Evolutionary conservation across 2,329 filamentous ascomycete genomes (phyloP).

Genomic region (Cryphonectria radicalis): DNA sequence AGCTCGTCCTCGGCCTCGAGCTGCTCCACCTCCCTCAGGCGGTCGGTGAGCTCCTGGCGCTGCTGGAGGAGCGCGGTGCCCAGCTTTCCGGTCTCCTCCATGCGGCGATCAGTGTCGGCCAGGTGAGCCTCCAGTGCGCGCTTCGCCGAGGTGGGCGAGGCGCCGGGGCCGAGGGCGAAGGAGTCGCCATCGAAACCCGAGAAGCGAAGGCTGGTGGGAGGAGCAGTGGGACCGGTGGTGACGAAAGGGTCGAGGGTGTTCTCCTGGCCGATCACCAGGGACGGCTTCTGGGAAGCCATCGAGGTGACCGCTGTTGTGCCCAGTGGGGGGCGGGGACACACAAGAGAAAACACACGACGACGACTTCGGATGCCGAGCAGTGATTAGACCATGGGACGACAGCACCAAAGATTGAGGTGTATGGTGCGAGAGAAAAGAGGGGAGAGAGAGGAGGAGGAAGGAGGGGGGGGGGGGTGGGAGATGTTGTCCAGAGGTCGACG

Average conservation of each 20-base stretch:
- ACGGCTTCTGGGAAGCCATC: constrained; percentile 47
- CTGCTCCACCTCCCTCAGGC: constrained; percentile 82
- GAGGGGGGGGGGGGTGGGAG: neutral
- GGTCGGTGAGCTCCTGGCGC: constrained; percentile 79
- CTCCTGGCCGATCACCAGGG: constrained; percentile 44
- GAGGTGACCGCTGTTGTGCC: constrained; percentile 48
- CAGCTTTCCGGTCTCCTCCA: constrained; percentile 88
- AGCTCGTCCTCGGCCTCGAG: constrained; percentile 77
- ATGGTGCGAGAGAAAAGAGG: neutral
- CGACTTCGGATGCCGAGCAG: constrained; percentile 26
- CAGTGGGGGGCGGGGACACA: constrained; percentile 4
- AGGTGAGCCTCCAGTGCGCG: constrained; percentile 89
- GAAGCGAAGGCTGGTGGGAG: constrained; percentile 67
- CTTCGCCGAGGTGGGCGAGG: constrained; percentile 85
- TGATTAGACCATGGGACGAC: constrained; percentile 27
- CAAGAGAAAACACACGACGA: constrained; percentile 24
- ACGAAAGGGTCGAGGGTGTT: constrained; percentile 62
- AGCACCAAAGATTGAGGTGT: constrained; percentile 12
- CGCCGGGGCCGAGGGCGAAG: constrained; percentile 74
- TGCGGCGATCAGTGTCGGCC: constrained; percentile 85
- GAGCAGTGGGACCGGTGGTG: constrained; percentile 43
- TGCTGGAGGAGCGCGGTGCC: constrained; percentile 88
- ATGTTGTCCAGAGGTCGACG: neutral
- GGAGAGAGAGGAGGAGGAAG: neutral
- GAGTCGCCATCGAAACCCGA: constrained; percentile 81